These are phyloP conservation scores for Cyclotella cryptica DNA, from an alignment of 108 stramenopile species.

Conservation along the genomic window DNA sequence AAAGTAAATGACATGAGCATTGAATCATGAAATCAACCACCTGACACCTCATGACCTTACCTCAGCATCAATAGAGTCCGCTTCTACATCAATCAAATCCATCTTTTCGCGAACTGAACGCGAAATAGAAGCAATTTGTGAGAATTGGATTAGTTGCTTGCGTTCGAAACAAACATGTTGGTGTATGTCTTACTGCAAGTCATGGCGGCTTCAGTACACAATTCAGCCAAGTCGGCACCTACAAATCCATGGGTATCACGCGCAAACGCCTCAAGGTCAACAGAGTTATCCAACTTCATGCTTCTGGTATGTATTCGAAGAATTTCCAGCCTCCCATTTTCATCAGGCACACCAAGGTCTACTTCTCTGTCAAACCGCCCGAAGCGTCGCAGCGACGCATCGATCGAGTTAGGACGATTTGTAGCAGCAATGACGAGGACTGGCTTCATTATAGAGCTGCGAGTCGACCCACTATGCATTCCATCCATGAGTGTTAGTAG, in stretches of 20 bases:
- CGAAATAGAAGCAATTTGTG: too few species aligned
- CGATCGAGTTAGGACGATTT: constrained; percentile 88
- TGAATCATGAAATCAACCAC: background rate
- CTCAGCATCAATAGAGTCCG: constrained; percentile 80
- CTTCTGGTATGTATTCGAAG: constrained; percentile 92
- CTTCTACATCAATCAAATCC: constrained; percentile 85
- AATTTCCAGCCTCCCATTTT: constrained; percentile 89
- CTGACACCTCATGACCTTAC: constrained; percentile 27
- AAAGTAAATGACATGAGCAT: constrained; percentile 43
- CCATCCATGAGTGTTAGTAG: constrained; percentile 95
- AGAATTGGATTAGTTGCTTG: too few species aligned
- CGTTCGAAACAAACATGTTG: too few species aligned
- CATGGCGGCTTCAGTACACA: constrained; percentile 92
- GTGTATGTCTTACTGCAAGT: constrained; percentile 55
- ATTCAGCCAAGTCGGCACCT: constrained; percentile 93
- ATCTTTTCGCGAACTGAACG: constrained; percentile 67
- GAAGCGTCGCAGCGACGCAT: constrained; percentile 90
- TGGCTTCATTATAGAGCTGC: constrained; percentile 74
- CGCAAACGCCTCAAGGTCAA: constrained; percentile 84
- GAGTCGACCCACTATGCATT: constrained; percentile 72
- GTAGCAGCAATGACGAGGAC: constrained; percentile 96
- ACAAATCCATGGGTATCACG: constrained; percentile 89
- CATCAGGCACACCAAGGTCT: constrained; percentile 92
- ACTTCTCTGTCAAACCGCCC: constrained; percentile 95
- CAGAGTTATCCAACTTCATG: constrained; percentile 81